Percentiles rank a stretch among this genome's conserved stretches.
Conservation (phyloP, 2,329 filamentous ascomycete species). For the Colletotrichum gigasporum region DNA sequence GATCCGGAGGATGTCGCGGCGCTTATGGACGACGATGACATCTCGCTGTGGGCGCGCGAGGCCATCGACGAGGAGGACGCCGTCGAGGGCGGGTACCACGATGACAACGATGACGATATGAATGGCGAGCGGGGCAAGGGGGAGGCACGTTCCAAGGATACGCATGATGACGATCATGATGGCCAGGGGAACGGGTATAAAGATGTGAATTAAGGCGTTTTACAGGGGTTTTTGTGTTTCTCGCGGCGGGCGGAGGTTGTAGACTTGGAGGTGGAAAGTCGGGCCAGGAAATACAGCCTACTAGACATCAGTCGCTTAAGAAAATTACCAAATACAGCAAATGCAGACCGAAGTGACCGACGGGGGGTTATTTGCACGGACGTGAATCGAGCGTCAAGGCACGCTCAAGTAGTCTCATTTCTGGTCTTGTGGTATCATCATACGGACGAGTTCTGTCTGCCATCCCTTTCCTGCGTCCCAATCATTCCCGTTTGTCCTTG, state of each 20-base stretch:
- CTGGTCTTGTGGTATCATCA: slow-evolving; percentile 27
- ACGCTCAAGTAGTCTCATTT: slow-evolving; percentile 27
- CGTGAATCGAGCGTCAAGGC: not conserved
- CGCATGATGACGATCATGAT: not conserved
- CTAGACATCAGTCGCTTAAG: not conserved
- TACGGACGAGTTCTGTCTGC: slow-evolving; percentile 27
- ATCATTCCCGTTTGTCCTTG: not conserved
- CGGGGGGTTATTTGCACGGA: not conserved
- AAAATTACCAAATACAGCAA: not conserved
- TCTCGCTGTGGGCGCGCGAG: slow-evolving; percentile 64
- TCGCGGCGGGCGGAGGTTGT: not conserved
- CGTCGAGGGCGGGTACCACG: slow-evolving; percentile 32
- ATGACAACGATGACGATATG: slow-evolving; percentile 44
- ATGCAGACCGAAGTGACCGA: too few species aligned
- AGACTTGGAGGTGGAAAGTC: slow-evolving; percentile 8
- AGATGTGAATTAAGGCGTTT: slow-evolving; percentile 11
- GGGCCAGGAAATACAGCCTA: too few species aligned
- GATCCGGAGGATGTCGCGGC: slow-evolving; percentile 62
- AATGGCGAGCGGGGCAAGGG: slow-evolving; percentile 12
- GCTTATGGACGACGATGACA: slow-evolving; percentile 67
- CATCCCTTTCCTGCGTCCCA: slow-evolving; percentile 10
- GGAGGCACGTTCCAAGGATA: not conserved
- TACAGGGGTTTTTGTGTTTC: not conserved
- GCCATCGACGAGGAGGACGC: slow-evolving; percentile 43
- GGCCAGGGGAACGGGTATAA: slow-evolving; percentile 6